phyloP scores from a whole-genome alignment of 345 rosid species.

The Sonneratia alba region DNA sequence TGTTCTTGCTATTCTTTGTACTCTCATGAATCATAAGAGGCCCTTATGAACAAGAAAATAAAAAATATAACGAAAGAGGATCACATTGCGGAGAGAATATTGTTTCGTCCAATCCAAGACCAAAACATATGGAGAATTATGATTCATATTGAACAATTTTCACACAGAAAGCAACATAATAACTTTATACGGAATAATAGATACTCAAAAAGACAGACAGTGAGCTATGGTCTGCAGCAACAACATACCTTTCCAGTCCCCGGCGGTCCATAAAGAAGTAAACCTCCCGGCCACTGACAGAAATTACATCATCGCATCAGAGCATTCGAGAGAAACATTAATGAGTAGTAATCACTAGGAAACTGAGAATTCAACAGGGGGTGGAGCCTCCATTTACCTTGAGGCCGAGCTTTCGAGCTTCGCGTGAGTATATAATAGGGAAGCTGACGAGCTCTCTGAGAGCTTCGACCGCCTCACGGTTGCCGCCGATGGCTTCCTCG shows the following conservation, averaged over 20 bases:
- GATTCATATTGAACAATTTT: background rate
- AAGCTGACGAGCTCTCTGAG: slow-evolving; percentile 73
- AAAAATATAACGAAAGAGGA: background rate
- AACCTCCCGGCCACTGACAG: slow-evolving; percentile 54
- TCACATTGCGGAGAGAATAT: background rate
- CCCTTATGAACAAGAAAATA: background rate
- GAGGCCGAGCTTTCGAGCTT: slow-evolving; percentile 76
- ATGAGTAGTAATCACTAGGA: background rate
- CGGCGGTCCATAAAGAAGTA: slow-evolving; percentile 85
- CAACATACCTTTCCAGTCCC: slow-evolving; percentile 82
- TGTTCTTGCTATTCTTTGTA: background rate
- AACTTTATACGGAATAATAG: background rate
- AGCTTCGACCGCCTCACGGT: slow-evolving; percentile 63
- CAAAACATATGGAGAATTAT: background rate
- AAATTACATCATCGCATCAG: background rate
- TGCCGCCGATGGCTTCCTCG: slow-evolving; percentile 76
- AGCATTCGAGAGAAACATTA: background rate
- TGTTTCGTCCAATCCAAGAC: background rate
- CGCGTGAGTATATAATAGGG: slow-evolving; percentile 55
- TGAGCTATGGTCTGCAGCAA: background rate
- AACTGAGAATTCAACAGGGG: background rate
- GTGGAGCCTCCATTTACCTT: slow-evolving; percentile 26
- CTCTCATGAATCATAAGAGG: background rate
- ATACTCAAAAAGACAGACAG: too few species aligned
- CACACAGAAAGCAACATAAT: background rate